A percentile compares a stretch with the other conserved stretches of the same genome.
Conservation (phyloP, 306 rosid genomes). For the Pachyrhizus erosus region DNA sequence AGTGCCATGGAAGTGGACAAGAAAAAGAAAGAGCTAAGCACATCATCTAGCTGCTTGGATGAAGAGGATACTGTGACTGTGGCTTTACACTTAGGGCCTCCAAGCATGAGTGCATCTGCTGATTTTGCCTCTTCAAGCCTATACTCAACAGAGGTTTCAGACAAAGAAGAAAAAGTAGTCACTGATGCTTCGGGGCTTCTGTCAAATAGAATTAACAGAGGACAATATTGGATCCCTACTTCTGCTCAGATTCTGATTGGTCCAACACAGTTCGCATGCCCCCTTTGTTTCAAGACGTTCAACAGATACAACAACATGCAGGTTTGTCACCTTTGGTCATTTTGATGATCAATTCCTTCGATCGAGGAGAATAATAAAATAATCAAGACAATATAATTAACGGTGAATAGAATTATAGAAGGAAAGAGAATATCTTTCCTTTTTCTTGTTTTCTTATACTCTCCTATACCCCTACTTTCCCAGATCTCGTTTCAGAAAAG, state of each 20-base stretch:
- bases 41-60: conserved; percentile 34
- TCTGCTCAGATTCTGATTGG: conserved; percentile 95
- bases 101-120: conserved; percentile 48
- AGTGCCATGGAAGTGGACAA: conserved; percentile 43
- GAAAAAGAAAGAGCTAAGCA: conserved; percentile 41
- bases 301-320: conserved; percentile 98
- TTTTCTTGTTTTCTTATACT: conserved; percentile 30
- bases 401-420: neutral
- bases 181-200: conserved; percentile 35
- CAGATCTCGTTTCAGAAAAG: conserved; percentile 48
- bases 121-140: conserved; percentile 66
- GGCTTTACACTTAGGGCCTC: conserved; percentile 89
- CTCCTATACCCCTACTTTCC: conserved; percentile 21
- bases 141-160: conserved; percentile 59
- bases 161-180: conserved; percentile 50
- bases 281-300: conserved; percentile 96
- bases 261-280: conserved; percentile 92
- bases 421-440: conserved; percentile 20
- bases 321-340: conserved; percentile 51
- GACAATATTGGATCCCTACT: conserved; percentile 97
- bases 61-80: conserved; percentile 54
- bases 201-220: conserved; percentile 62
- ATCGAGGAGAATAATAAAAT: neutral
- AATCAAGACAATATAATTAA: neutral
- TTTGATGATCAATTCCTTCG: neutral